Percentiles rank a stretch among this genome's conserved stretches.
Evolutionary conservation across 176 grass and related monocot genomes (phyloP).

Genomic region (Coix lacrymajobi): DNA sequence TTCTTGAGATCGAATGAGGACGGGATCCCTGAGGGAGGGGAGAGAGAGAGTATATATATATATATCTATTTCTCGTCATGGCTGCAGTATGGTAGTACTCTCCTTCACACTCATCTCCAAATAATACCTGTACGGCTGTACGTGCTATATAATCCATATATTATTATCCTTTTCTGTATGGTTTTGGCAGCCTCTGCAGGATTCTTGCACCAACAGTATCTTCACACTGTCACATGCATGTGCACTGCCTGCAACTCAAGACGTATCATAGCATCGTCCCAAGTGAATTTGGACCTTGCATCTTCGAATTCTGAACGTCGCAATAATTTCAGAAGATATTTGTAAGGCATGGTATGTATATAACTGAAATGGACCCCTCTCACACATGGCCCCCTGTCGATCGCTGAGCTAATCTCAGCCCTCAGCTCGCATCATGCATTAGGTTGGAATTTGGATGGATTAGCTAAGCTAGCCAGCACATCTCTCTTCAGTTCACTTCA

Average conservation of each 20-base stretch:
- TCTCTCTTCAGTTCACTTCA: too few species aligned
- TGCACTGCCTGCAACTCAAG: not conserved
- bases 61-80: not conserved
- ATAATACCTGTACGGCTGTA: too few species aligned
- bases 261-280: not conserved
- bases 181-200: not conserved
- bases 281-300: not conserved
- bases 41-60: too few species aligned
- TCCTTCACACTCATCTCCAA: not conserved
- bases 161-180: not conserved
- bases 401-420: too few species aligned
- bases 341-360: not conserved
- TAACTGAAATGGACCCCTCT: not conserved
- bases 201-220: too few species aligned
- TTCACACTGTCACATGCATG: not conserved
- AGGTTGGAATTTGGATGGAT: not conserved
- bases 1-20: too few species aligned
- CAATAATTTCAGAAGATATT: not conserved
- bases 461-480: not conserved
- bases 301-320: not conserved
- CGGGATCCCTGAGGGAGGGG: too few species aligned
- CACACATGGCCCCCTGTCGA: not conserved
- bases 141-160: not conserved
- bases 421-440: too few species aligned
- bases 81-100: not conserved